Base-by-base conservation (phyloP, 805 yeast genomes). In the Grigorovia yakushimaensis region DNA sequence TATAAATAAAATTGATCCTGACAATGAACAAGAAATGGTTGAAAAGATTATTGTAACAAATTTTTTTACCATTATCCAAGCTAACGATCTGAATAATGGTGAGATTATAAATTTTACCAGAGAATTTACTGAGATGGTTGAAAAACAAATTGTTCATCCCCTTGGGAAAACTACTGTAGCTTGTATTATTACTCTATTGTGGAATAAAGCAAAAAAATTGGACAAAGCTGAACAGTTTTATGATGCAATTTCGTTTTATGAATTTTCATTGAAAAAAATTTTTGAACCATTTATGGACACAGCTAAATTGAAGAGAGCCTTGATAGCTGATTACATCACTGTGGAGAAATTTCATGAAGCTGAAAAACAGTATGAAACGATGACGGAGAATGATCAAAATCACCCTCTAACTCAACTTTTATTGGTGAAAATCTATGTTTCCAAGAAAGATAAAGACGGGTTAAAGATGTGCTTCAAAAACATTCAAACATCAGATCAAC, bases 291-390 rank as follows among this genome's bases (percentile, higher is more conserved):
- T 60, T 15, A 52, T 51, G 5, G 72, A 69, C 37, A 55, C 49
- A 30, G 70, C 64, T 2, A 70, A 70, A 49, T 51, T 72, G 4
- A 64, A 68, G 47, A 58, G 75, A 42, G 69, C 70, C 2, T 53
- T 70, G 21, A 60, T 63, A 39, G 54, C 58, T 19, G 57, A 64
- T 15, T 59, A 59, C 37, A 51, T 68, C 5, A 53, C 59, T 8
- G 36, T 55, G 0, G 55, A 53, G 3, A 42, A 64, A 1, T 50
- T 38, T 45, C 53, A 53, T 1, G 47, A 54, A 5, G 65, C 64
- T 1, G 43, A 57, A 4, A 27, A 47, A 4, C 42, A 61, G 0
- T 64, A 53, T 37, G 46, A 61, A 0, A 10, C 38, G 0, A 63
- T 70, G 68, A 42, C 46, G 18, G 47, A 55, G 0, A 41, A 24